A percentile compares a stretch with the other conserved stretches of the same genome.
Conservation (phyloP, 2,329 filamentous ascomycete genomes). For the Fusarium sp. region DNA sequence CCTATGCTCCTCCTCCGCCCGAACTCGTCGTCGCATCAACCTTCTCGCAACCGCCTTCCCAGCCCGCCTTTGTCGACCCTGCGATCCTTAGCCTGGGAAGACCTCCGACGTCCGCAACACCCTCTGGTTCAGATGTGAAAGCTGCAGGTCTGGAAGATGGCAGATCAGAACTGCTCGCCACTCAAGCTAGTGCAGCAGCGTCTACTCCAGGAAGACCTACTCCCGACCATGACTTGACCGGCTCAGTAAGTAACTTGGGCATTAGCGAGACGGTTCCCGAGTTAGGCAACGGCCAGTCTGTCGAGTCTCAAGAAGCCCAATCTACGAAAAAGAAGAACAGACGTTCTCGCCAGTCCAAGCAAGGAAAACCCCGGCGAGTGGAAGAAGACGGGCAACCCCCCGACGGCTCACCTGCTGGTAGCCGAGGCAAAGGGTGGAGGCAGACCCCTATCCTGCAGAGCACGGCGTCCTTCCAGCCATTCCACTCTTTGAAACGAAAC, state of each 20-base stretch:
- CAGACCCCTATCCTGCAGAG: slow-evolving; percentile 74
- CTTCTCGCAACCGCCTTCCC: slow-evolving; percentile 49
- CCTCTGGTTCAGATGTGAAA: slow-evolving; percentile 43
- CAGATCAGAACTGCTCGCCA: slow-evolving; percentile 34
- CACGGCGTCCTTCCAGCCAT: slow-evolving; percentile 75
- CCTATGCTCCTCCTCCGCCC: slow-evolving; percentile 46
- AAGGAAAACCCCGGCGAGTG: slow-evolving; percentile 49
- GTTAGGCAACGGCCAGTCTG: slow-evolving; percentile 36
- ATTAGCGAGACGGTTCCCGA: slow-evolving; percentile 38
- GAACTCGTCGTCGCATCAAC: slow-evolving; percentile 47
- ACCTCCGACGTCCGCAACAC: slow-evolving; percentile 54
- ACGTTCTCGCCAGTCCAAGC: slow-evolving; percentile 52
- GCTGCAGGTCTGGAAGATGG: slow-evolving; percentile 20
- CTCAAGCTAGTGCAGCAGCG: slow-evolving; percentile 17
- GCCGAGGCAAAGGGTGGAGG: slow-evolving; percentile 70
- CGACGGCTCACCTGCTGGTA: slow-evolving; percentile 49
- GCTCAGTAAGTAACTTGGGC: slow-evolving; percentile 48
- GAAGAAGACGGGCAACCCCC: slow-evolving; percentile 47
- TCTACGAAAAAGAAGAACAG: slow-evolving; percentile 53
- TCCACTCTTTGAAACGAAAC: slow-evolving; percentile 72
- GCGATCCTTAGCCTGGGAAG: slow-evolving; percentile 82
- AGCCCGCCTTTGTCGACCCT: slow-evolving; percentile 79
- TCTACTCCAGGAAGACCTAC: slow-evolving; percentile 38
- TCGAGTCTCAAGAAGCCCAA: slow-evolving; percentile 41
- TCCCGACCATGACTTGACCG: slow-evolving; percentile 46